Evolutionary conservation across 148 eudicot species (phyloP).

Genomic region (Rhododendron molle): DNA sequence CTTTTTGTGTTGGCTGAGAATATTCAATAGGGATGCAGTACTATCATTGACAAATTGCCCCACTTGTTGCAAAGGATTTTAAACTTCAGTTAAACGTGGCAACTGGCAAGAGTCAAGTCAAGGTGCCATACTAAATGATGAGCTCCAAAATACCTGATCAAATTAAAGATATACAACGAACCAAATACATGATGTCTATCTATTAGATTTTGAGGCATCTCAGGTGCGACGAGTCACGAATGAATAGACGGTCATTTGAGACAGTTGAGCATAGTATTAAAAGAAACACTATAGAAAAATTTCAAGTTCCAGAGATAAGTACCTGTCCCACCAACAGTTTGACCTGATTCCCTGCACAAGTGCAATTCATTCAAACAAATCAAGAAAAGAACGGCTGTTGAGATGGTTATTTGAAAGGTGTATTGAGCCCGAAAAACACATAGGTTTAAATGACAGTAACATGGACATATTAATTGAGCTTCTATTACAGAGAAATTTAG

Average conservation of each 20-base stretch:
- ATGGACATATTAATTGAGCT: neutral
- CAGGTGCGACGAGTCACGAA: neutral
- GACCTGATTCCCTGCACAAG: conserved; percentile 35
- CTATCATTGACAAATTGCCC: neutral
- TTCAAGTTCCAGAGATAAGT: conserved; percentile 1
- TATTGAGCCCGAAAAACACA: neutral
- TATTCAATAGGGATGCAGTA: neutral
- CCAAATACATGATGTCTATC: neutral
- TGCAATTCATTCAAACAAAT: neutral
- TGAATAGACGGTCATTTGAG: neutral
- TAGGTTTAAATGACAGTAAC: neutral
- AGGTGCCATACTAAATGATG: neutral
- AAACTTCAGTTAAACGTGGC: neutral
- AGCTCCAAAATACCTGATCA: neutral
- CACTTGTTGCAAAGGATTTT: neutral
- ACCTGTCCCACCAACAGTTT: conserved; percentile 36
- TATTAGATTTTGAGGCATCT: neutral
- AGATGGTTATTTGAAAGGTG: neutral
- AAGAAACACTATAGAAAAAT: neutral
- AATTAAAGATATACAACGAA: neutral
- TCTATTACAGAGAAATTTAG: neutral
- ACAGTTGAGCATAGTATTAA: neutral
- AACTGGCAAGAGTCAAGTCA: neutral
- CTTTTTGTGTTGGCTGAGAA: neutral
- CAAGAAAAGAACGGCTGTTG: neutral